phyloP scores from a whole-genome alignment of 2,329 filamentous ascomycete species.

The Canariomyces notabilis region DNA sequence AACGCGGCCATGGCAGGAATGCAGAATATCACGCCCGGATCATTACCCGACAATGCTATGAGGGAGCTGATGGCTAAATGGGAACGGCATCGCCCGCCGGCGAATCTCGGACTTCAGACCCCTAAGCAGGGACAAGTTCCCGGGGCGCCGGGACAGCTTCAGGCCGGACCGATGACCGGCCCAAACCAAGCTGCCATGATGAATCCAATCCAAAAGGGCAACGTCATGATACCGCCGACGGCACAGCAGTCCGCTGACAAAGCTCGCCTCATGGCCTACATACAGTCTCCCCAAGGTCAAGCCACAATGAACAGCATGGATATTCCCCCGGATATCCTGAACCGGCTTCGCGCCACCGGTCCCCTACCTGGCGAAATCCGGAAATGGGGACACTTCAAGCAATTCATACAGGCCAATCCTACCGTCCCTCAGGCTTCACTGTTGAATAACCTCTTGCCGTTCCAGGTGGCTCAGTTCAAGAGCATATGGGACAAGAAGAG shows the following conservation, averaged over 20 bases:
- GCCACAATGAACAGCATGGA: slow-evolving; percentile 46
- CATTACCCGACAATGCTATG: slow-evolving; percentile 42
- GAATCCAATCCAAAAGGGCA: slow-evolving; percentile 17
- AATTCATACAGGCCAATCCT: slow-evolving; percentile 37
- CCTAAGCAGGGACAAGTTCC: slow-evolving; percentile 27
- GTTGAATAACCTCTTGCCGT: slow-evolving; percentile 3
- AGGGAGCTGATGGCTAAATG: slow-evolving; percentile 48
- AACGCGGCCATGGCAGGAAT: slow-evolving; percentile 39
- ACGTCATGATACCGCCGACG: slow-evolving; percentile 12
- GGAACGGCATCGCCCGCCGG: slow-evolving; percentile 32
- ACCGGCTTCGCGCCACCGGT: slow-evolving; percentile 23
- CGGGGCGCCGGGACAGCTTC: slow-evolving; percentile 23
- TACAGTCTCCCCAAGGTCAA: slow-evolving; percentile 29
- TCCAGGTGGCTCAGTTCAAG: slow-evolving; percentile 16
- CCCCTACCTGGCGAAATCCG: slow-evolving; percentile 40
- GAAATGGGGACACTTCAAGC: slow-evolving; percentile 46
- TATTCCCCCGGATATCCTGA: slow-evolving; percentile 35
- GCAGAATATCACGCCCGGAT: slow-evolving; percentile 41
- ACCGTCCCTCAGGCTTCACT: not conserved
- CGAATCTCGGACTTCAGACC: slow-evolving; percentile 26
- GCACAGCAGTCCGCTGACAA: slow-evolving; percentile 12
- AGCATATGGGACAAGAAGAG: slow-evolving; percentile 3
- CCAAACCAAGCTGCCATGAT: slow-evolving; percentile 21
- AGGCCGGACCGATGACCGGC: slow-evolving; percentile 14
- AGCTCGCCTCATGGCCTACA: slow-evolving; percentile 8